phyloP scores from a whole-genome alignment of 116 monocot genomes.

The Posidonia oceanica region DNA sequence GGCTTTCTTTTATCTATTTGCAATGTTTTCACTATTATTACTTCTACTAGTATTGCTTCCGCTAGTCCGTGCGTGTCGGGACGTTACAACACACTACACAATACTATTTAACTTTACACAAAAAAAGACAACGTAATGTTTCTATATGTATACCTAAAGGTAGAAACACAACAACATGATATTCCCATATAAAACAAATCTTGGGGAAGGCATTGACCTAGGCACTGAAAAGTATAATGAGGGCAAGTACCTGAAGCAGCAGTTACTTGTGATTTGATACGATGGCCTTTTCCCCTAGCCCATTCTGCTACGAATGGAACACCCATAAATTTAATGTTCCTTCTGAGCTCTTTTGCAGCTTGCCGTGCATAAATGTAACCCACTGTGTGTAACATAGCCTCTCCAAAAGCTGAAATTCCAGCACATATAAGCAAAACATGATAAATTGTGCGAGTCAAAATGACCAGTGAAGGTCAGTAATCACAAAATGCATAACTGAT shows the following conservation, averaged over 20 bases:
- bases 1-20: no score
- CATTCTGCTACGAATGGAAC: conserved; percentile 94
- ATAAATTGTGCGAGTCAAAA: background rate
- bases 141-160: no score
- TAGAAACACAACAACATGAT: no score
- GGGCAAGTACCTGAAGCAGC: conserved; percentile 73
- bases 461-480: background rate
- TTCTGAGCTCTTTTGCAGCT: conserved; percentile 74
- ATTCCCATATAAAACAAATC: no score
- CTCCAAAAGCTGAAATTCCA: conserved; percentile 74
- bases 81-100: no score
- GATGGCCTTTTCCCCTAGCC: conserved; percentile 89
- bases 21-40: no score
- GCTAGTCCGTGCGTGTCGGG: no score
- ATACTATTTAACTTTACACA: no score
- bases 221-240: background rate
- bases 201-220: no score
- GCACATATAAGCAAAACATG: background rate
- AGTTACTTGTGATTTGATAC: conserved; percentile 86
- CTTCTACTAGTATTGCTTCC: no score
- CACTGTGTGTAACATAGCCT: conserved; percentile 95
- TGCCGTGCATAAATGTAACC: conserved; percentile 87
- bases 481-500: no score
- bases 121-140: no score
- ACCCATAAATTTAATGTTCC: conserved; percentile 58